These are phyloP conservation scores for Candida railenensis DNA, from an alignment of 805 yeast species.

Conservation along the genomic window DNA sequence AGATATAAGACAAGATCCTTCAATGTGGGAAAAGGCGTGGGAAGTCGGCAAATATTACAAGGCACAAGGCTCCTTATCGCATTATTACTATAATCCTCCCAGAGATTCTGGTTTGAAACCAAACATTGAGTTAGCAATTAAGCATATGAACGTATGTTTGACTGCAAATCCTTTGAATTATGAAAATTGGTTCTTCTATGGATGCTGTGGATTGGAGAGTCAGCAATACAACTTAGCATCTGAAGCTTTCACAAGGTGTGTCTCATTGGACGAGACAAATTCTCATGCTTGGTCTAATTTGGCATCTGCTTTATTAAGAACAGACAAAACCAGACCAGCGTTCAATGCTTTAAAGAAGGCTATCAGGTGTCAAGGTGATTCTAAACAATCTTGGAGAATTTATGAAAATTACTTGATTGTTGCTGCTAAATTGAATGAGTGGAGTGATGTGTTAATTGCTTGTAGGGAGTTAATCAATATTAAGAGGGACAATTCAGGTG, in stretches of 20 bases:
- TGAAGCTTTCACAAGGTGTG: conserved; percentile 90
- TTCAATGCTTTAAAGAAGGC: conserved; percentile 84
- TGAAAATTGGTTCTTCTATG: conserved; percentile 90
- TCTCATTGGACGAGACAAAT: conserved; percentile 76
- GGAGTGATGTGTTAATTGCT: conserved; percentile 85
- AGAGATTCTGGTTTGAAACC: conserved; percentile 47
- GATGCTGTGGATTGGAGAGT: conserved; percentile 81
- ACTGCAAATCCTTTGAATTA: conserved; percentile 68
- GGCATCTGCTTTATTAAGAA: conserved; percentile 70
- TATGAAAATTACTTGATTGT: conserved; percentile 86
- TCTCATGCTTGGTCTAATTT: conserved; percentile 89
- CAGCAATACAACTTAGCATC: conserved; percentile 74
- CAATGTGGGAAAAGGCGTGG: conserved; percentile 86
- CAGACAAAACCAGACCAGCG: conserved; percentile 72
- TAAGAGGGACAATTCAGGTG: conserved; percentile 56
- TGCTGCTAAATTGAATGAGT: conserved; percentile 77
- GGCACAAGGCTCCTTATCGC: conserved; percentile 82
- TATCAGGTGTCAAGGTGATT: conserved; percentile 60
- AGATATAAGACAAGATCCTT: conserved; percentile 76
- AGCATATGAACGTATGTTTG: conserved; percentile 73
- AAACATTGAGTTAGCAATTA: conserved; percentile 53
- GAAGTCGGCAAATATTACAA: conserved; percentile 74
- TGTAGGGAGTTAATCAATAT: conserved; percentile 60
- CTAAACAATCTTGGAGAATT: conserved; percentile 78
- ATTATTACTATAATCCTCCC: conserved; percentile 69